Percentiles rank a stretch among this genome's conserved stretches.
Evolutionary conservation across 805 yeast species (phyloP).

Genomic region (Yamadazyma takamatsuzukensis): DNA sequence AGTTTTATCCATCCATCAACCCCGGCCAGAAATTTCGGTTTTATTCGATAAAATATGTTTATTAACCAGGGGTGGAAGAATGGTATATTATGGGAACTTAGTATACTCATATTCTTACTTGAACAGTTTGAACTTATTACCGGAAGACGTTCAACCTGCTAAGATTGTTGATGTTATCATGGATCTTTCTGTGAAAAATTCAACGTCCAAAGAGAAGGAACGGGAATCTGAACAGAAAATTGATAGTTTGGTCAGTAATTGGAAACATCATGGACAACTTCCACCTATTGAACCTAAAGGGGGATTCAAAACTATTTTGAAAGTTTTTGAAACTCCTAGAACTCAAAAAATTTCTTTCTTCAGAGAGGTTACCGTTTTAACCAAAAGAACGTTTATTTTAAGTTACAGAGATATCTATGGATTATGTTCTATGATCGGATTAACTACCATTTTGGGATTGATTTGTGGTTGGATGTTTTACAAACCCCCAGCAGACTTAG

Average conservation of each 20-base stretch:
- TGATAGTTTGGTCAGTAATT: conserved; percentile 19
- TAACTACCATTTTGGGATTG: conserved; percentile 49
- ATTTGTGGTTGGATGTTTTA: conserved; percentile 77
- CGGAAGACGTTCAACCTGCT: conserved; percentile 3
- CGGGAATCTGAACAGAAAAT: conserved; percentile 20
- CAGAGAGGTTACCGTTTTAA: conserved; percentile 28
- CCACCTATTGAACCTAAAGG: conserved; percentile 3
- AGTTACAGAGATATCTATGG: conserved; percentile 32
- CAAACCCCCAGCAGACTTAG: conserved; percentile 53
- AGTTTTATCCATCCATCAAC: conserved; percentile 78
- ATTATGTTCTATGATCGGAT: conserved; percentile 33
- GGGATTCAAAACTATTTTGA: conserved; percentile 7
- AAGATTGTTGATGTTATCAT: conserved; percentile 31
- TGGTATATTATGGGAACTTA: conserved; percentile 43
- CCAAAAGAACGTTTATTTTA: conserved; percentile 30
- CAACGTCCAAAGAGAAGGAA: conserved; percentile 24
- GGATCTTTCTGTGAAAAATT: conserved; percentile 35
- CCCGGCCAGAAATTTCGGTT: conserved; percentile 70
- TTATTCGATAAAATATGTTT: conserved; percentile 67
- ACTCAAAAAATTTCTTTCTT: conserved; percentile 19
- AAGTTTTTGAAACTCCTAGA: conserved; percentile 11
- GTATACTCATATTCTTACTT: conserved; percentile 50
- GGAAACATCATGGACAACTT: conserved; percentile 16
- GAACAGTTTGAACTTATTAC: conserved; percentile 15
- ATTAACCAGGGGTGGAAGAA: conserved; percentile 55